These are phyloP conservation scores for Quercus tomentella DNA, from an alignment of 331 rosid species.

Conservation along the genomic window DNA sequence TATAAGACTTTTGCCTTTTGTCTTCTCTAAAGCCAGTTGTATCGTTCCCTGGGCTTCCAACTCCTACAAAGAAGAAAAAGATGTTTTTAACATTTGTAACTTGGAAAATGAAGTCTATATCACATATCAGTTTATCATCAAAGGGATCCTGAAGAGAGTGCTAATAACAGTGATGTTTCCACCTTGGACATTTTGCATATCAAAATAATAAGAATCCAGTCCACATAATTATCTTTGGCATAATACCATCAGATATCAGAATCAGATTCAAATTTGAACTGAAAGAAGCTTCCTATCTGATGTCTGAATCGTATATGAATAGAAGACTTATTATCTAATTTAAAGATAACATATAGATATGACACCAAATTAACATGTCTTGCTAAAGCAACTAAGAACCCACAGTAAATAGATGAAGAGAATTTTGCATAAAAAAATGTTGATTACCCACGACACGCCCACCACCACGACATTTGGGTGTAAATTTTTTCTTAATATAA, in stretches of 20 bases:
- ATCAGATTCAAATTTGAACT: too few species aligned
- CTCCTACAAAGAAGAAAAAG: conserved; percentile 25
- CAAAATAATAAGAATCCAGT: too few species aligned
- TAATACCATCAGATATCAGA: too few species aligned
- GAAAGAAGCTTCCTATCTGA: neutral
- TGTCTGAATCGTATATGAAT: neutral
- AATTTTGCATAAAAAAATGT: neutral
- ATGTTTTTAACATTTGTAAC: neutral
- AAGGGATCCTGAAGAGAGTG: too few species aligned
- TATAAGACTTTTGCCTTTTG: conserved; percentile 1
- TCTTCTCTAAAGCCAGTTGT: conserved; percentile 5
- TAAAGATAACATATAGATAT: too few species aligned
- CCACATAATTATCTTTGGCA: too few species aligned
- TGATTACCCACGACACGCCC: conserved; percentile 25
- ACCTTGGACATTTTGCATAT: too few species aligned
- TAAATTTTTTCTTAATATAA: conserved; percentile 45
- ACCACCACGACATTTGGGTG: conserved; percentile 19
- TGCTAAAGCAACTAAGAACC: neutral
- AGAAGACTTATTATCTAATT: neutral
- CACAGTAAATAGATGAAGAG: neutral
- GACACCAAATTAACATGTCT: neutral
- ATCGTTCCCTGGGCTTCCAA: conserved; percentile 16
- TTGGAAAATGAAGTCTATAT: neutral
- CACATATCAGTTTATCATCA: neutral
- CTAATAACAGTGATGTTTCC: too few species aligned